Evolutionary conservation across 768 basidiomycete species (phyloP).

Genomic region (Panaeolus cyanescens): DNA sequence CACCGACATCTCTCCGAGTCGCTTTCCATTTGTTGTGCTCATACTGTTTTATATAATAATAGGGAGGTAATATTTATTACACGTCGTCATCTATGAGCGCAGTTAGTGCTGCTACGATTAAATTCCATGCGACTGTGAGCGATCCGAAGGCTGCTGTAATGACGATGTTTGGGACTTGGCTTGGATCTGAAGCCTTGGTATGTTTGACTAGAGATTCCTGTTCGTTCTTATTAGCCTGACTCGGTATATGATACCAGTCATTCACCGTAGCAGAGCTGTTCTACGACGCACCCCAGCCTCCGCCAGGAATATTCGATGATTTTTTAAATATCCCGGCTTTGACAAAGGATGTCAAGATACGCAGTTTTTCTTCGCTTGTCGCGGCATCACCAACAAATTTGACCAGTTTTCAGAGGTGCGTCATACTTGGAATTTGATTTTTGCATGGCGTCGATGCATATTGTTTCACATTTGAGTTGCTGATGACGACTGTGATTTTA

Average conservation of each 20-base stretch:
- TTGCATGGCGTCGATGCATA: too few species aligned
- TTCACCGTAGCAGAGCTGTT: conserved; percentile 56
- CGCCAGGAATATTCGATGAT: conserved; percentile 51
- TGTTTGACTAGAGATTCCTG: too few species aligned
- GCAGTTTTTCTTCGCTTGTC: neutral
- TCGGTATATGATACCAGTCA: conserved; percentile 11
- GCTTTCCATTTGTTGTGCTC: too few species aligned
- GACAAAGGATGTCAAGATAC: neutral
- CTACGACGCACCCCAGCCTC: conserved; percentile 57
- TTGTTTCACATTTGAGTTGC: too few species aligned
- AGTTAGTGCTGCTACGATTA: conserved; percentile 37
- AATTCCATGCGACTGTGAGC: conserved; percentile 39
- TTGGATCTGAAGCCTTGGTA: conserved; percentile 38
- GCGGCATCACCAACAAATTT: neutral
- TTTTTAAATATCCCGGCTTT: conserved; percentile 43
- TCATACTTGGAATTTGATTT: too few species aligned
- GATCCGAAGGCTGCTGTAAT: conserved; percentile 56
- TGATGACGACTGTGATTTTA: too few species aligned
- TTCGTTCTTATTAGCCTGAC: neutral
- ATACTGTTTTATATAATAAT: neutral
- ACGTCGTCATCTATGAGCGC: conserved; percentile 20
- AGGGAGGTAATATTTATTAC: conserved; percentile 53
- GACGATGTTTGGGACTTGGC: conserved; percentile 32
- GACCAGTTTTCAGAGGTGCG: neutral
- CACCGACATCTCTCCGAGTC: neutral